These are phyloP conservation scores for Boletus speciosus DNA, from an alignment of 768 basidiomycete genomes.

Conservation along the genomic window DNA sequence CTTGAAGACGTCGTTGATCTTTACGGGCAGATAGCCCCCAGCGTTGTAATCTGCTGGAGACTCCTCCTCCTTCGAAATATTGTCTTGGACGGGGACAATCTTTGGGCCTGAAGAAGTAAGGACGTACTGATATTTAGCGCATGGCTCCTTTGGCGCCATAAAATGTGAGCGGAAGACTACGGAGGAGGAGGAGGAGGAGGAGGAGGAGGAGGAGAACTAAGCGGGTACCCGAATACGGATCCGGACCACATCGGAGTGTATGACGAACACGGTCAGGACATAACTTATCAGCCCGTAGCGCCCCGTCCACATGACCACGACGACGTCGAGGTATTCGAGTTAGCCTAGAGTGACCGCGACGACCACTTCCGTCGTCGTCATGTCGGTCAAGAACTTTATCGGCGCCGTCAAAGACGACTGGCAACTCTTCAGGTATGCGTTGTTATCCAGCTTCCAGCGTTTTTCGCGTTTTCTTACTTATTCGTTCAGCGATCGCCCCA, in stretches of 20 bases:
- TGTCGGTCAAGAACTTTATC: slow-evolving; percentile 47
- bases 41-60: slow-evolving; percentile 79
- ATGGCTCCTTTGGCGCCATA: slow-evolving; percentile 68
- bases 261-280: background rate
- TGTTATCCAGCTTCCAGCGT: background rate
- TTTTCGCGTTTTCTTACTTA: background rate
- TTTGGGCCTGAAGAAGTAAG: slow-evolving; percentile 62
- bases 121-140: slow-evolving; percentile 74
- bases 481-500: slow-evolving; percentile 52
- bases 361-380: background rate
- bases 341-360: background rate
- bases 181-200: background rate
- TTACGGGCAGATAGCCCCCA: slow-evolving; percentile 78
- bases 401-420: slow-evolving; percentile 84
- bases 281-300: background rate
- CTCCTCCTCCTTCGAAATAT: slow-evolving; percentile 71
- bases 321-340: background rate
- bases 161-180: slow-evolving; percentile 7
- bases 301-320: background rate
- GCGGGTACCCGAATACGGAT: slow-evolving; percentile 15
- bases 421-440: slow-evolving; percentile 67
- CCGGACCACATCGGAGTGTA: slow-evolving; percentile 11
- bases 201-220: background rate
- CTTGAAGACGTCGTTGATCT: slow-evolving; percentile 81
- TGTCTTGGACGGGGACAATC: slow-evolving; percentile 67